Evolutionary conservation across 768 basidiomycete species (phyloP), one percentile per base, ranked within the genome.

Genomic region (Tricholoma furcatifolium): DNA sequence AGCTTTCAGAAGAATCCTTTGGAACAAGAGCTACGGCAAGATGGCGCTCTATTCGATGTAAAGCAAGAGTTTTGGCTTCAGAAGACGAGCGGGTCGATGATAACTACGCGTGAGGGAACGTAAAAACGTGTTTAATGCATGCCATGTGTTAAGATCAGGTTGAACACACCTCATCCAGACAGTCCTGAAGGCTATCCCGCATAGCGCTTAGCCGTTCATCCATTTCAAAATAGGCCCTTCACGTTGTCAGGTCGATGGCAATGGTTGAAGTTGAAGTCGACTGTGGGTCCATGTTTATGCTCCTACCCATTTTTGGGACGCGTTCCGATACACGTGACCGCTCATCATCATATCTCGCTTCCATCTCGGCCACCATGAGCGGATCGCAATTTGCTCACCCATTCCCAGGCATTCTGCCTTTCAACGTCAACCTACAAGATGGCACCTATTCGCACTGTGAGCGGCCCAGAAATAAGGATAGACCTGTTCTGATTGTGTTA

Each of bases 151-250:
- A 31, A 18, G 11, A 12, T 7, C 17, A 31, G 2, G 23, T 21
- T n/a, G 35, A 6, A 43, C 18, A 8, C 27, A 90, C 90, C 57
- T 85, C 82, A 63, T 91, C 88, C 42, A 91, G 71, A 27, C 84
- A 77, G 51, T 82, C 76, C 60, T 83, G 80, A 20, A 91, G 66
- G 43, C 69, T 70, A 39, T 71, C 68, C 39, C 74, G 74, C 74
- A 85, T 68, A 27, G 53, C 43, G 41, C 51, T 41, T 38, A 75
- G 62, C 32, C 61, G 56, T 32, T 66, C 64, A 14, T 65, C 62
- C 58, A 72, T 67, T 18, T 17, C 23, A 23, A n/a, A 18, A 7
- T 15, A 36, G 17, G 38, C 32, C 18, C 34, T 42, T n/a, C n/a
- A n/a, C 42, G 39, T 36, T 17, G 43, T 49, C 48, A 52, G 55